phyloP scores from a whole-genome alignment of 208 protist genomes.

The Crithidia fasciculata region DNA sequence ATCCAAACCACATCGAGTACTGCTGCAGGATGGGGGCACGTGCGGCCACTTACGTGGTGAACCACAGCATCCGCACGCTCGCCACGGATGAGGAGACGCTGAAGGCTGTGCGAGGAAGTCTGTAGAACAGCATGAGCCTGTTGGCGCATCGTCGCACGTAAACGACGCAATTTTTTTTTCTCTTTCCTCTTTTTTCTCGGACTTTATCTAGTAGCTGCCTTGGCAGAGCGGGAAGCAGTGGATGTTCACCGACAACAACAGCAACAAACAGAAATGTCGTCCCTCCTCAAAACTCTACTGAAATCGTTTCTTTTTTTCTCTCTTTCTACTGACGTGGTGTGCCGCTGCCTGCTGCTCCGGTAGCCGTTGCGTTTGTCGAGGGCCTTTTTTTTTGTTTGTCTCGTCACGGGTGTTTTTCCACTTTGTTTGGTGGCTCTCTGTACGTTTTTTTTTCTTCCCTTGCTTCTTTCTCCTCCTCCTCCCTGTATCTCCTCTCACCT shows the following conservation, averaged over 20 bases:
- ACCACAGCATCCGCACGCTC: constrained; percentile 38
- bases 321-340: background rate
- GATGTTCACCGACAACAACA: background rate
- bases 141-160: background rate
- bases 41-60: constrained; percentile 59
- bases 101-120: constrained; percentile 8
- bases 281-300: background rate
- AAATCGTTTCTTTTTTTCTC: constrained; percentile 10
- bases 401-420: background rate
- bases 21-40: constrained; percentile 63
- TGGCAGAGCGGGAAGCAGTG: background rate
- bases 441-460: too few species aligned
- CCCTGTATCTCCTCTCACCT: too few species aligned
- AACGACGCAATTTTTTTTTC: background rate
- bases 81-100: constrained; percentile 22
- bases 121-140: background rate
- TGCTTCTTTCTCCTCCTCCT: too few species aligned
- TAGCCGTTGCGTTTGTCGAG: too few species aligned
- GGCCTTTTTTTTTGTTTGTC: constrained; percentile 5
- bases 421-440: too few species aligned
- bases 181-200: background rate
- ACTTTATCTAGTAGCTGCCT: too few species aligned
- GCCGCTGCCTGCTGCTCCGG: background rate
- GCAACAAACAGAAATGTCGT: background rate
- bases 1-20: constrained; percentile 39